These are phyloP conservation scores for Neoscytalidium dimidiatum DNA, from an alignment of 2,329 filamentous ascomycete species.

Conservation along the genomic window DNA sequence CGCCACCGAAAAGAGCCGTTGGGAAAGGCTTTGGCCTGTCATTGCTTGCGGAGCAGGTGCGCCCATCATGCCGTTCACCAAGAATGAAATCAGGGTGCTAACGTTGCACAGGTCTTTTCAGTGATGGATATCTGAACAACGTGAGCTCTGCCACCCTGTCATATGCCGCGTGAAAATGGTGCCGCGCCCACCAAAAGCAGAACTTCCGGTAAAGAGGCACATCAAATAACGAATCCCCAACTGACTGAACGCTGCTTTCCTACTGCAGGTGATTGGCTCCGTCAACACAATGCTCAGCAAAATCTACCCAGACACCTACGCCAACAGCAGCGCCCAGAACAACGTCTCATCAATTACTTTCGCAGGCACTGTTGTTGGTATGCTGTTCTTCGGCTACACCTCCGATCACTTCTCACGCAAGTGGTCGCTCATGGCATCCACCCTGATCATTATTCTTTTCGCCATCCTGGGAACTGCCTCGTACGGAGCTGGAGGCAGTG, in stretches of 20 bases:
- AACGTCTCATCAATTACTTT: constrained; percentile 84
- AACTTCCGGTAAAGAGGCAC: too few relatives aligned
- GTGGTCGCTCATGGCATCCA: constrained; percentile 78
- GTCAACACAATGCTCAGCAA: constrained; percentile 74
- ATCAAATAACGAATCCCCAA: too few relatives aligned
- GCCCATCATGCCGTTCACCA: neutral
- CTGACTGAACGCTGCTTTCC: neutral
- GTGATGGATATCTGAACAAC: constrained; percentile 89
- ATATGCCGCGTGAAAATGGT: neutral
- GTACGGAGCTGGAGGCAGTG: constrained; percentile 70
- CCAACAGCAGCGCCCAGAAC: constrained; percentile 65
- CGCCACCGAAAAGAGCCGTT: constrained; percentile 34
- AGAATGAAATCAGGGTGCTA: neutral
- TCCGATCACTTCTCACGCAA: constrained; percentile 84
- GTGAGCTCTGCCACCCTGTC: constrained; percentile 45
- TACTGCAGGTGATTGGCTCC: constrained; percentile 73
- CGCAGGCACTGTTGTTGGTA: constrained; percentile 80
- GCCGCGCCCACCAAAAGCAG: neutral
- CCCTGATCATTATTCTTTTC: constrained; percentile 81
- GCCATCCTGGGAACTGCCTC: constrained; percentile 76
- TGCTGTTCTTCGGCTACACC: constrained; percentile 77
- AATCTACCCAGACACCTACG: constrained; percentile 72
- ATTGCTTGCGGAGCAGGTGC: constrained; percentile 69
- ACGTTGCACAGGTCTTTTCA: constrained; percentile 75
- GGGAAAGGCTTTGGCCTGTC: constrained; percentile 65